Evolutionary conservation across 441 rosid species (phyloP).

Genomic region (Adansonia gregorii): DNA sequence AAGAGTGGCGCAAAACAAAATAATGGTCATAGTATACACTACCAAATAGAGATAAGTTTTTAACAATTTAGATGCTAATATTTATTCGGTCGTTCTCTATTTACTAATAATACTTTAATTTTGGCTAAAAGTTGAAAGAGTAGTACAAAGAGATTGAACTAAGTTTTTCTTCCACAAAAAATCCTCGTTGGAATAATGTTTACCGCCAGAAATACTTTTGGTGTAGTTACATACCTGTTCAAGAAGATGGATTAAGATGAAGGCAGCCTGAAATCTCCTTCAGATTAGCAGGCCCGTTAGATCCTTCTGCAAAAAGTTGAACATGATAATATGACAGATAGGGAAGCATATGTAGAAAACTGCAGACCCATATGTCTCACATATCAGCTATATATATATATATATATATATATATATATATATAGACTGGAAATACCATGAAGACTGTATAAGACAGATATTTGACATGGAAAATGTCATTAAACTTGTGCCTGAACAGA

Average conservation of each 20-base stretch:
- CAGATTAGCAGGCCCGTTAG: slow-evolving; percentile 8
- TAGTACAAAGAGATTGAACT: not conserved
- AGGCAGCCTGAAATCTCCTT: slow-evolving; percentile 5
- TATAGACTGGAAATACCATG: not conserved
- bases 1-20: not conserved
- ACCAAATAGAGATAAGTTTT: not conserved
- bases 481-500: not conserved
- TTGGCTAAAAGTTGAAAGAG: not conserved
- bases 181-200: not conserved
- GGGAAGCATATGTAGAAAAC: not conserved
- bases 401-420: not conserved
- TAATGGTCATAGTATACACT: not conserved
- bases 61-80: not conserved
- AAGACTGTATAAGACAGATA: not conserved
- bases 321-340: slow-evolving; percentile 1
- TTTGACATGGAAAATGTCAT: not conserved
- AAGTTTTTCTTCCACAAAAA: not conserved
- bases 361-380: not conserved
- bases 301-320: not conserved
- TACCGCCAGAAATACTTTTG: not conserved
- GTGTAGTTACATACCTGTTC: slow-evolving; percentile 26
- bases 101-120: not conserved
- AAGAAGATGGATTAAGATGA: slow-evolving; percentile 14
- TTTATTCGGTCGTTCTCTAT: not conserved
- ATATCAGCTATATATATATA: not conserved